Evolutionary conservation across 345 rosid genomes (phyloP), one percentile per base, ranked within the genome.

Genomic region (Citrus mangshanensis): DNA sequence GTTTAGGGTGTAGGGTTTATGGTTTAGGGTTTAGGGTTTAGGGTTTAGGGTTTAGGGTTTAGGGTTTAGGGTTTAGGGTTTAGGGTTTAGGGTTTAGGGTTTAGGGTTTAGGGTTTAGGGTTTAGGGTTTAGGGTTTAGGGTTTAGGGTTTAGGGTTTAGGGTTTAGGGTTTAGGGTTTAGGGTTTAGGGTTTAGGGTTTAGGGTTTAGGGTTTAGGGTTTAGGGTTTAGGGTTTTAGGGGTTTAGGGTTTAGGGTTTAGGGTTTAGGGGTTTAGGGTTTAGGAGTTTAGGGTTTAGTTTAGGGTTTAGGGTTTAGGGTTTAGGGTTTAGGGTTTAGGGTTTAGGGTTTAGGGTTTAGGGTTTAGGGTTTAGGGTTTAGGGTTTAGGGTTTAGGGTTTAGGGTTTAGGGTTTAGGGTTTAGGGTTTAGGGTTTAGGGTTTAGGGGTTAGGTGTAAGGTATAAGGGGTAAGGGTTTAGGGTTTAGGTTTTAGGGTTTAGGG

Each of bases 241-340:
- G 82, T 76, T 79, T 64, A 37, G 80, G 82, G 81, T 79, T 78
- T 67, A 64, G 82, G 80, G 79, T 79, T 74, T 58, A 32, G 80
- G 84, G 81, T 78, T 78, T 72, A 60, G 84, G 81, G 74, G n/a
- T 73, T 78, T 25, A 73, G 78, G 78, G 78, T 78, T 74, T 32
- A 71, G 85, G 76, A n/a, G 73, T 78, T 78, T 42, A 72, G 85
- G 82, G 27, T 27, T 27, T 27, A 27, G 76, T 82, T 74, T 61
- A 72, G 82, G 85, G 65, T 82, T 82, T 46, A 35, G 37, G 37
- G 37, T 35, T 35, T 27, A 27, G 27, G 27, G 27, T 27, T 27
- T 27, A 27, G 27, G 27, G 27, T 27, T 27, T 27, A 27, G 27
- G 27, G 27, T 27, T 27, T 27, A 27, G 27, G 27, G 27, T 27